Evolutionary conservation across 2,329 filamentous ascomycete species (phyloP).

Genomic region (Coniosporium uncinatum): DNA sequence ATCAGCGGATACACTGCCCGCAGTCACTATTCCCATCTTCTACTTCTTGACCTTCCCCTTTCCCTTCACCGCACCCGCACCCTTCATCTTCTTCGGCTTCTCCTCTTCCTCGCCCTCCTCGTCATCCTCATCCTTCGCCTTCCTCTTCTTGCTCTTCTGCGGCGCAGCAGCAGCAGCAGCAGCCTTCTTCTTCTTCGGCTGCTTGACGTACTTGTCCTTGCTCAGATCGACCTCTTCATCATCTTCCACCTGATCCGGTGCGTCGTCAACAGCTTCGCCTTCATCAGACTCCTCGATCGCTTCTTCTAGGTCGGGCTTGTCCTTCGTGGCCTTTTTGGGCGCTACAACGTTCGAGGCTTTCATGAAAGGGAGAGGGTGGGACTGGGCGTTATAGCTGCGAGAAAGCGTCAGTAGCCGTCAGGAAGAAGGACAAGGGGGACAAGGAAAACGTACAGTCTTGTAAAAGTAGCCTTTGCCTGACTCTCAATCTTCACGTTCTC

Average conservation of each 20-base stretch:
- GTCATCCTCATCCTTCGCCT: constrained; percentile 22
- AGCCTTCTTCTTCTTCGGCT: constrained; percentile 69
- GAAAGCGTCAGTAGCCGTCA: constrained; percentile 9
- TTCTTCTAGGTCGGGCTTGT: constrained; percentile 91
- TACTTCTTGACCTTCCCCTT: background rate
- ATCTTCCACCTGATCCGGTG: constrained; percentile 64
- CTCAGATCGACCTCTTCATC: constrained; percentile 67
- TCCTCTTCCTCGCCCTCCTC: constrained; percentile 33
- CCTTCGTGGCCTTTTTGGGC: constrained; percentile 64
- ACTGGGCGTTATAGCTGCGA: constrained; percentile 73
- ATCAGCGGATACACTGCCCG: too few species aligned
- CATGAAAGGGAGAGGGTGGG: constrained; percentile 93
- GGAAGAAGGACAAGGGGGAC: background rate
- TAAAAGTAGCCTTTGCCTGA: constrained; percentile 86
- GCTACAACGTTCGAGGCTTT: constrained; percentile 66
- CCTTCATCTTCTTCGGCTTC: constrained; percentile 45
- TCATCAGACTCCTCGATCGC: constrained; percentile 88
- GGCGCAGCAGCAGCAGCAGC: constrained; percentile 31
- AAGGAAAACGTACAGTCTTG: constrained; percentile 62
- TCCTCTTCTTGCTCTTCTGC: constrained; percentile 38
- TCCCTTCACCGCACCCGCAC: constrained; percentile 1
- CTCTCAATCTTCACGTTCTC: constrained; percentile 72
- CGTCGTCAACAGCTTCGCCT: constrained; percentile 51
- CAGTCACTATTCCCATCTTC: too few species aligned
- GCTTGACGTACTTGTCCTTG: constrained; percentile 95